These are phyloP conservation scores for Coelastrella sp. DNA, from an alignment of 139 green algal genomes.

Conservation along the genomic window DNA sequence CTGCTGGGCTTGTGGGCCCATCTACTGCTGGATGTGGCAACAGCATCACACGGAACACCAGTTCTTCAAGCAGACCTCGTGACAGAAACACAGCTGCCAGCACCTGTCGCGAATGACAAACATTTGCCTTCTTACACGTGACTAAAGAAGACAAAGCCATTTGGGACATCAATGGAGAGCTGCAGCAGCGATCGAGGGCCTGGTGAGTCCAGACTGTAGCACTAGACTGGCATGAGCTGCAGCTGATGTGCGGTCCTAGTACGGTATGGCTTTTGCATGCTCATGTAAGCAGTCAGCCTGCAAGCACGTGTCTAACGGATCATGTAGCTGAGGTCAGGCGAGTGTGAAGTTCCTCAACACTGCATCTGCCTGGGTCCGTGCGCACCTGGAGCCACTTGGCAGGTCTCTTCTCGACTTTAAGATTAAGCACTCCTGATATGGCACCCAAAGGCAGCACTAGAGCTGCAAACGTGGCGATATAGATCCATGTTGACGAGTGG, in stretches of 20 bases:
- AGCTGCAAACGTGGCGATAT: constrained; percentile 15
- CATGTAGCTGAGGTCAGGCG: too few relatives aligned
- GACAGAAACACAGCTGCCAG: constrained; percentile 28
- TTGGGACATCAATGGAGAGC: too few relatives aligned
- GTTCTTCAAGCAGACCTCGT: constrained; percentile 28
- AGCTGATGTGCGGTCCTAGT: too few relatives aligned
- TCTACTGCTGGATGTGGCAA: constrained; percentile 41
- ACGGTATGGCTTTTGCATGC: too few relatives aligned
- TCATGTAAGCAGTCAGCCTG: too few relatives aligned
- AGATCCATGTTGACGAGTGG: not conserved
- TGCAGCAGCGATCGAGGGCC: too few relatives aligned
- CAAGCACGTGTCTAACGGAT: too few relatives aligned
- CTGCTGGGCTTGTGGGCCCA: constrained; percentile 16
- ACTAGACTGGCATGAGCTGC: too few relatives aligned
- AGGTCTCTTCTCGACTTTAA: constrained; percentile 36
- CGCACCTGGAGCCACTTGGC: constrained; percentile 34
- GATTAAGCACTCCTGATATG: not conserved
- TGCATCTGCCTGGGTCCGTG: too few relatives aligned
- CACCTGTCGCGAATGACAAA: not conserved
- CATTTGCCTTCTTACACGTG: not conserved
- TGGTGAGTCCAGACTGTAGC: too few relatives aligned
- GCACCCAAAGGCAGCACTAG: constrained; percentile 13
- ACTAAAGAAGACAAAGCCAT: too few relatives aligned
- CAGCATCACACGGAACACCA: constrained; percentile 39
- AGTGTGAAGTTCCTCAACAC: too few relatives aligned